A percentile compares a stretch with the other conserved stretches of the same genome.
phyloP scores from a whole-genome alignment of 2,329 filamentous ascomycete genomes.

The Rhynchosporium secalis region DNA sequence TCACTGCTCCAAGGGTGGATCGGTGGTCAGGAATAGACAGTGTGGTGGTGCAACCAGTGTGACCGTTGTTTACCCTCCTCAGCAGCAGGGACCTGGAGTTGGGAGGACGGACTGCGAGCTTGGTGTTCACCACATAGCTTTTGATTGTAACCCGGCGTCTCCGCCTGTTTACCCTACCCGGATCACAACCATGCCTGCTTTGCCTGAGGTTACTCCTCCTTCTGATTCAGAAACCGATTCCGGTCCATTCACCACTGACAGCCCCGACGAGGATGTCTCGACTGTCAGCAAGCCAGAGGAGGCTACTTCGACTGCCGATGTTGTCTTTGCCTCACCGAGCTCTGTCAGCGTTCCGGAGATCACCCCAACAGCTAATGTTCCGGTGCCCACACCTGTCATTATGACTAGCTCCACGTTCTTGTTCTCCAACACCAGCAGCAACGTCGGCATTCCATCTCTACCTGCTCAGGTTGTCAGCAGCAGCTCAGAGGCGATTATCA shows the following conservation, averaged over 20 bases:
- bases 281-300: too few relatives aligned
- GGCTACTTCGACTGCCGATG: slow-evolving; percentile 5
- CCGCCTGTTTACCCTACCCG: slow-evolving; percentile 26
- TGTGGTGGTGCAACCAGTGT: slow-evolving; percentile 89
- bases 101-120: slow-evolving; percentile 63
- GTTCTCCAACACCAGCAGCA: slow-evolving; percentile 7
- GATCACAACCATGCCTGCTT: slow-evolving; percentile 23
- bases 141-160: slow-evolving; percentile 60
- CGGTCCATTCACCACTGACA: too few relatives aligned
- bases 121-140: slow-evolving; percentile 71
- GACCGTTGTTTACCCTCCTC: slow-evolving; percentile 63
- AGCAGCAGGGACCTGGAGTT: slow-evolving; percentile 50
- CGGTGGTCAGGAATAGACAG: slow-evolving; percentile 76
- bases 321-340: neutral
- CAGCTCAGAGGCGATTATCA: neutral
- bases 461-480: neutral
- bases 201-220: slow-evolving; percentile 25
- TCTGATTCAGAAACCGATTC: slow-evolving; percentile 10
- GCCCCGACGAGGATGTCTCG: too few relatives aligned
- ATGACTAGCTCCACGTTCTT: slow-evolving; percentile 23
- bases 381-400: slow-evolving; percentile 27
- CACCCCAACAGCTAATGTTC: neutral
- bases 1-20: slow-evolving; percentile 66
- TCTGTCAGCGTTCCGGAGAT: slow-evolving; percentile 15
- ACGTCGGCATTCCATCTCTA: neutral